phyloP scores from a whole-genome alignment of 1,284 basidiomycete species.

The Neotropicomus parvogracilis region DNA sequence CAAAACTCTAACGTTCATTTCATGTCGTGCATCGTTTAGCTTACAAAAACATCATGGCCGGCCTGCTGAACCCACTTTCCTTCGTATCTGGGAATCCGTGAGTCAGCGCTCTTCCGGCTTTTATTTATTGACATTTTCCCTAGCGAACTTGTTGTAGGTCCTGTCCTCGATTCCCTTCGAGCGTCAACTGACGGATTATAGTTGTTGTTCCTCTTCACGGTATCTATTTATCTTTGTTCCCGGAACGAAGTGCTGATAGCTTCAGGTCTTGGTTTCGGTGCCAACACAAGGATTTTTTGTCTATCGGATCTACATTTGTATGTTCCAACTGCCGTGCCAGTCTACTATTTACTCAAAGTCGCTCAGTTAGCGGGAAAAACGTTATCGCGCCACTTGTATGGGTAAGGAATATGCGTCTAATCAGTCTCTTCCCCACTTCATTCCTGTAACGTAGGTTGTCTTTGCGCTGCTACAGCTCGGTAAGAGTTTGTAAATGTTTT shows the following conservation, averaged over 20 bases:
- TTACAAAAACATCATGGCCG: slow-evolving; percentile 1
- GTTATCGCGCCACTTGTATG: slow-evolving; percentile 6
- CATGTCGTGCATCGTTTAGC: neutral
- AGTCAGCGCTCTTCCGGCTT: neutral
- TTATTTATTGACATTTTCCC: neutral
- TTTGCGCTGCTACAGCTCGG: slow-evolving; percentile 1
- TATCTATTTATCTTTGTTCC: neutral
- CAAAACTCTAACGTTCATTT: neutral
- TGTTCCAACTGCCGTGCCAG: neutral
- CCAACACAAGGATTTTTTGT: slow-evolving; percentile 13
- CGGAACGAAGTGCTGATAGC: neutral
- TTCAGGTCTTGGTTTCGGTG: neutral
- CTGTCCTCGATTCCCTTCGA: neutral
- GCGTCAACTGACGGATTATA: neutral
- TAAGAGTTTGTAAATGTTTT: neutral
- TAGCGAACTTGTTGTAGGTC: slow-evolving; percentile 3
- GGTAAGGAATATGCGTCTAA: slow-evolving; percentile 2
- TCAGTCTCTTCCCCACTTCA: neutral
- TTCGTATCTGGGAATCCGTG: neutral
- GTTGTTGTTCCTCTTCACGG: slow-evolving; percentile 1
- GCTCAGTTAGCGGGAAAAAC: slow-evolving; percentile 11
- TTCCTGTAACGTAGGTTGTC: neutral
- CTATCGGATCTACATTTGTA: slow-evolving; percentile 15
- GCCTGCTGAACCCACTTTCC: neutral
- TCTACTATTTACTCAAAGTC: neutral